Evolutionary conservation across 1,284 basidiomycete species (phyloP).

Genomic region (Chalciporus sp.): DNA sequence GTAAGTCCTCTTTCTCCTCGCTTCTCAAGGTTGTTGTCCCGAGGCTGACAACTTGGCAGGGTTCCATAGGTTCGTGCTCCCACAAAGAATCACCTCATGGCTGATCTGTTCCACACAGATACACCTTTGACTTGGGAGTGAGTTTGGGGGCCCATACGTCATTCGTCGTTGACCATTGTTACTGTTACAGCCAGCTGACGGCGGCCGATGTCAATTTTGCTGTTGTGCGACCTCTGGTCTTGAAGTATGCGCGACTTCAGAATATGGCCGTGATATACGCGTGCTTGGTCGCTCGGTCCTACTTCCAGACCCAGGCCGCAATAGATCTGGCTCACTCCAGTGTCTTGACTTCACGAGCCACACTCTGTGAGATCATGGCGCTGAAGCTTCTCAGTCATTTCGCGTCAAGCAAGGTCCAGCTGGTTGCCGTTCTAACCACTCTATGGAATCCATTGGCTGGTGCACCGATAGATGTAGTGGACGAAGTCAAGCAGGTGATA

Average conservation of each 20-base stretch:
- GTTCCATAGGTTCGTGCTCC: conserved; percentile 29
- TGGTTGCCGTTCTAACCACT: conserved; percentile 75
- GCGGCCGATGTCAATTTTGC: conserved; percentile 86
- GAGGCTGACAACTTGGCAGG: conserved; percentile 14
- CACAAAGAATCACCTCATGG: neutral
- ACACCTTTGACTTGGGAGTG: conserved; percentile 81
- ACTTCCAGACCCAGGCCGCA: conserved; percentile 44
- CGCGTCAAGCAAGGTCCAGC: conserved; percentile 68
- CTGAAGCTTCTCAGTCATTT: conserved; percentile 82
- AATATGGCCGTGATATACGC: conserved; percentile 77
- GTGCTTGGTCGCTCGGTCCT: conserved; percentile 69
- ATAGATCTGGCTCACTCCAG: conserved; percentile 74
- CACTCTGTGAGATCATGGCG: conserved; percentile 81
- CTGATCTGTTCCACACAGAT: conserved; percentile 48
- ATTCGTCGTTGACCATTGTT: neutral
- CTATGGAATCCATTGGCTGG: conserved; percentile 83
- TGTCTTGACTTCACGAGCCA: conserved; percentile 70
- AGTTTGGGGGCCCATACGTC: conserved; percentile 36
- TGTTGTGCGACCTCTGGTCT: conserved; percentile 77
- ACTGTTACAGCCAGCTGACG: conserved; percentile 61
- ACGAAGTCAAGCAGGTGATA: conserved; percentile 59
- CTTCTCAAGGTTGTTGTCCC: conserved; percentile 6
- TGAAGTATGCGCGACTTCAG: conserved; percentile 74
- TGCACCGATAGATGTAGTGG: conserved; percentile 66
- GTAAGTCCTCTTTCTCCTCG: conserved; percentile 43